Conservation (phyloP, 495 filamentous ascomycete genomes). For the Neurospora pannonica region DNA sequence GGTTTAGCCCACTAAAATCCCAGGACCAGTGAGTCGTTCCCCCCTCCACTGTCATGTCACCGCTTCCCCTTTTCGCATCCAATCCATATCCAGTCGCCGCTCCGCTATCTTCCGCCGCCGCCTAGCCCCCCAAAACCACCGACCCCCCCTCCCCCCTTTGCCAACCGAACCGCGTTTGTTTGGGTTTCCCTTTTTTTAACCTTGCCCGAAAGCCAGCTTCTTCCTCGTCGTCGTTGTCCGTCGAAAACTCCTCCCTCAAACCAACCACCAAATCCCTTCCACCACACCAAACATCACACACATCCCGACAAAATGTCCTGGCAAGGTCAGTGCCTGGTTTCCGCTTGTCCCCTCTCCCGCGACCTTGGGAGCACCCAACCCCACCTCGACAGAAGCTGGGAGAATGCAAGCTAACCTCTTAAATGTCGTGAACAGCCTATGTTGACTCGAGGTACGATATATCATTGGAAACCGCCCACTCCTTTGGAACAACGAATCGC, state of each 20-base stretch:
- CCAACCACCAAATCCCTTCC: not conserved
- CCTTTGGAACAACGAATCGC: not conserved
- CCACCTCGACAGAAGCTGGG: slow-evolving; percentile 21
- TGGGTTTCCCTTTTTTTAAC: not conserved
- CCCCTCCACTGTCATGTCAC: not conserved
- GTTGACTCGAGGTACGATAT: slow-evolving; percentile 38
- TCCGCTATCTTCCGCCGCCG: not conserved
- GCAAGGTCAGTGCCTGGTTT: slow-evolving; percentile 35
- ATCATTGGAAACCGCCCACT: not conserved
- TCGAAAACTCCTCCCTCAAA: not conserved
- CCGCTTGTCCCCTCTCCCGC: not conserved
- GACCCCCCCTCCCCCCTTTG: not conserved
- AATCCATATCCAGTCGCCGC: not conserved
- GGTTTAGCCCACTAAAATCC: not conserved
- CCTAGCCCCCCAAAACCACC: not conserved
- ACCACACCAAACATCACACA: slow-evolving; percentile 6
- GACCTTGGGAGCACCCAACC: slow-evolving; percentile 11
- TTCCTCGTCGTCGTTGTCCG: not conserved
- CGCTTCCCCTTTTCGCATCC: not conserved
- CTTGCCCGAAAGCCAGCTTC: not conserved
- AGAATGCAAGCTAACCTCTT: slow-evolving; percentile 25
- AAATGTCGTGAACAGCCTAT: slow-evolving; percentile 29
- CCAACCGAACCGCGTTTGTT: not conserved
- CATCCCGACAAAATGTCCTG: slow-evolving; percentile 43
- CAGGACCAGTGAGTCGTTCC: not conserved